phyloP scores from a whole-genome alignment of 176 grass and related monocot genomes.

The Hsuehochloa calcarea region DNA sequence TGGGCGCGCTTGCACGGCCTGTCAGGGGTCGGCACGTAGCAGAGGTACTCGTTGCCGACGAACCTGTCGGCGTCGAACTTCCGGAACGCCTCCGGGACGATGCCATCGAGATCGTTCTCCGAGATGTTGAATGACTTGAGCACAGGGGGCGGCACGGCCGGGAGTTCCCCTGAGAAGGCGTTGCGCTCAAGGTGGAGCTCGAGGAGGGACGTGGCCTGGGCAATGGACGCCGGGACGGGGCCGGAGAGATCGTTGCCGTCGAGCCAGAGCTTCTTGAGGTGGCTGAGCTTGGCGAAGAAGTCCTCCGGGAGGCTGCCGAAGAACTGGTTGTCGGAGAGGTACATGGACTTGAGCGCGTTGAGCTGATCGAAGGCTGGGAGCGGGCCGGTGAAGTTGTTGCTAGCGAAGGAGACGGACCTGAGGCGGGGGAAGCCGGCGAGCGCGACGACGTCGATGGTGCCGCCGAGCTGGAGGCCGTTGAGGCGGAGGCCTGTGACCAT shows the following conservation, averaged over 20 bases:
- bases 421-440: slow-evolving; percentile 55
- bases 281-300: slow-evolving; percentile 51
- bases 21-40: slow-evolving; percentile 20
- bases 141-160: slow-evolving; percentile 29
- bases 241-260: slow-evolving; percentile 59
- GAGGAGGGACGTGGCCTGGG: slow-evolving; percentile 46
- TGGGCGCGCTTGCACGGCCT: slow-evolving; percentile 40
- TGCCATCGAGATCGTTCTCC: slow-evolving; percentile 66
- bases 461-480: slow-evolving; percentile 48
- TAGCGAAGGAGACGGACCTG: slow-evolving; percentile 58
- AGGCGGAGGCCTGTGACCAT: slow-evolving; percentile 58
- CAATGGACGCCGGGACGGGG: slow-evolving; percentile 48
- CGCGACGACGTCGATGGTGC: slow-evolving; percentile 54
- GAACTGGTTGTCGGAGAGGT: slow-evolving; percentile 73
- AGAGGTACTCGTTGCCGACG: slow-evolving; percentile 57
- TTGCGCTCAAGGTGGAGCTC: slow-evolving; percentile 74
- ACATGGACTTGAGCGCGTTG: slow-evolving; percentile 62
- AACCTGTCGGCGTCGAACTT: slow-evolving; percentile 63
- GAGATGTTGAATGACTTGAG: slow-evolving; percentile 65
- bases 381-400: slow-evolving; percentile 59
- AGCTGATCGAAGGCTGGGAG: slow-evolving; percentile 59
- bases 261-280: slow-evolving; percentile 93
- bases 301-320: slow-evolving; percentile 50
- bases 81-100: slow-evolving; percentile 55
- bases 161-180: slow-evolving; percentile 54